Base-by-base conservation (phyloP, 108 stramenopile species). In the Cyclotella sp. region DNA sequence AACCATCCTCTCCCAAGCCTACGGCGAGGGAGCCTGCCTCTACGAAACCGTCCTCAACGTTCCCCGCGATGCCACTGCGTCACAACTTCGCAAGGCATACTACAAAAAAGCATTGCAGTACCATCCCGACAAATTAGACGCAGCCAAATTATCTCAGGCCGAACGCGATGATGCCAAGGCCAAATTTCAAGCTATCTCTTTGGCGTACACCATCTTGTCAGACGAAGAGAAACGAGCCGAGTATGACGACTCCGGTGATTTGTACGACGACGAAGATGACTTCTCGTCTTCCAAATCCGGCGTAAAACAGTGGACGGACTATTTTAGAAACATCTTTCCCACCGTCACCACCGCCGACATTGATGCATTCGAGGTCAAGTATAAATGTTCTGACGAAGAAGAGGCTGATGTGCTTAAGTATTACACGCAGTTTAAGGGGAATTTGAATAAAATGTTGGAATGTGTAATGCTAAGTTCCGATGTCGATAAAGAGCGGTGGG, bases 351-450 rank as follows among this genome's bases (percentile, higher is more conserved):
- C 78, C 1, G 71, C 78, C 22, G 81, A 93, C 40, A 95, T 95
- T 68, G 89, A 93, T 68, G 77, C 80, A 9, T 95, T 95, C 76
- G 85, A 85, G 24, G 55, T 71, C n/a, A 90, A 91, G 51, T 95
- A 95, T 85, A 95, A 95, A 61, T 90, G 91, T 76, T 89, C 88
- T 14, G 88, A 91, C 39, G 94, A 95, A 75, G 94, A 95, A 72
- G 85, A 87, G 68, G 51, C 67, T 16, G 94, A 95, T 84, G 94
- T 95, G 10, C 53, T 95, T 27, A 73, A 86, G 58, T 84, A 91
- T 67, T 95, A 91, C 62, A 39, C 66, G 10, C 80, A 87, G 41
- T 91, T 90, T 52, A 71, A 85, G 76, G 94, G 88, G 1, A 81
- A 91, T 81, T 77, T 93, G 70, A 78, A 70, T 39, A 90, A 90